Evolutionary conservation across 805 yeast species (phyloP).

Genomic region (Candida tammaniensis): DNA sequence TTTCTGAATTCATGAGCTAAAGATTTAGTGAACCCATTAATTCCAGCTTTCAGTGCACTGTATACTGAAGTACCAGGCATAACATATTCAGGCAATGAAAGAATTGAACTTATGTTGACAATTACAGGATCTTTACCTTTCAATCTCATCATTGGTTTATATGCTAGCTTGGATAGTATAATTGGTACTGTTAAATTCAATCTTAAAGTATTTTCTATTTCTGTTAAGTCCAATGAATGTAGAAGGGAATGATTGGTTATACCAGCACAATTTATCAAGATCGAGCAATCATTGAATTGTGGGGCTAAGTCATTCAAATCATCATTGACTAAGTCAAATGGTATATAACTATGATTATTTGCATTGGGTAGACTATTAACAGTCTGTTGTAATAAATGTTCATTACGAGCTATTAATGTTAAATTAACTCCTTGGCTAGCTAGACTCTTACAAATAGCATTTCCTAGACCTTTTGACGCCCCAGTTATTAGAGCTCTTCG

Average conservation of each 20-base stretch:
- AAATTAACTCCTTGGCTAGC: constrained; percentile 31
- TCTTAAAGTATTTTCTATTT: constrained; percentile 45
- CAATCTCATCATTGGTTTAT: constrained; percentile 47
- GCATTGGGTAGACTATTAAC: constrained; percentile 8
- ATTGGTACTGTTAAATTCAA: constrained; percentile 65
- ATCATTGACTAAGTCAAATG: constrained; percentile 12
- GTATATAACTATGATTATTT: constrained; percentile 8
- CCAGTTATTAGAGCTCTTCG: constrained; percentile 38
- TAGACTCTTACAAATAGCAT: constrained; percentile 24
- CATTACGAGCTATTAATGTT: constrained; percentile 35
- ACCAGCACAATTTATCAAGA: constrained; percentile 68
- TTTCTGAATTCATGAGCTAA: constrained; percentile 59
- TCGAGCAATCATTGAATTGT: constrained; percentile 14
- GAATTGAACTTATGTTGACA: constrained; percentile 64
- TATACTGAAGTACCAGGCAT: constrained; percentile 63
- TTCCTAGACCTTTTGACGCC: constrained; percentile 39
- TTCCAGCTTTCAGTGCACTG: constrained; percentile 68
- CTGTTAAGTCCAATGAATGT: constrained; percentile 35
- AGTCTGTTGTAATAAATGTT: constrained; percentile 24
- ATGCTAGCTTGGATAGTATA: constrained; percentile 50
- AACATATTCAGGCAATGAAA: constrained; percentile 39
- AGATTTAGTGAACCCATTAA: constrained; percentile 57
- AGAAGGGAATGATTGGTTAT: constrained; percentile 56
- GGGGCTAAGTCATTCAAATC: constrained; percentile 1
- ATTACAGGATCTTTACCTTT: constrained; percentile 33